Conservation (phyloP, 2,329 filamentous ascomycete species). For the Colletotrichum tropicicola region DNA sequence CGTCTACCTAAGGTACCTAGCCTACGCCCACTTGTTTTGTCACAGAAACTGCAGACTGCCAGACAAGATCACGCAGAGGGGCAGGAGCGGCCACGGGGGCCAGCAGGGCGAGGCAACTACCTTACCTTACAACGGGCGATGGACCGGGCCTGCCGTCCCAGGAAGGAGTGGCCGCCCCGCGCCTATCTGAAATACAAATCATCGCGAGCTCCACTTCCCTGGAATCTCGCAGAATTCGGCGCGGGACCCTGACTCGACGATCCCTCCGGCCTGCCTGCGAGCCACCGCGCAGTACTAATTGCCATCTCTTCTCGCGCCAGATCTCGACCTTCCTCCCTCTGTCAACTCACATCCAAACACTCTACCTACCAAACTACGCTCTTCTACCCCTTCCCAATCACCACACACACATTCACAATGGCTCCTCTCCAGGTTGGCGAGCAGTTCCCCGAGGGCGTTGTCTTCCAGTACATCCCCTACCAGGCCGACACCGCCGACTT, state of each 20-base stretch:
- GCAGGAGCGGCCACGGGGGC: not conserved
- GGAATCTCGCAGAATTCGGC: constrained; percentile 29
- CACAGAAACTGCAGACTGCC: constrained; percentile 1
- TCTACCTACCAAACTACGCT: not conserved
- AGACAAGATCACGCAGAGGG: not conserved
- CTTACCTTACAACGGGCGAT: not conserved
- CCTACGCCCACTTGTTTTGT: constrained; percentile 10
- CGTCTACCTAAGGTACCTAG: too few relatives aligned
- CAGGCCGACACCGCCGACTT: constrained; percentile 73
- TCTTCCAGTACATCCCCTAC: constrained; percentile 87
- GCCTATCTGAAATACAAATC: constrained; percentile 29
- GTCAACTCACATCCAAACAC: not conserved
- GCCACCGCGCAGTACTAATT: constrained; percentile 24
- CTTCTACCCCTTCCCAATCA: constrained; percentile 5
- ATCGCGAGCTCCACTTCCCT: constrained; percentile 25
- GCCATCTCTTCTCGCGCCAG: not conserved
- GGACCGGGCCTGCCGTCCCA: not conserved
- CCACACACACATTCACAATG: constrained; percentile 45
- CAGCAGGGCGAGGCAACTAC: too few relatives aligned
- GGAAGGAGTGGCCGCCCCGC: constrained; percentile 22
- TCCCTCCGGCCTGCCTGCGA: not conserved
- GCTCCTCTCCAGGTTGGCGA: constrained; percentile 82
- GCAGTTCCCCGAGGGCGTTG: constrained; percentile 80
- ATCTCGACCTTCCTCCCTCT: not conserved
- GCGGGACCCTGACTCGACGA: constrained; percentile 27